A percentile compares a stretch with the other conserved stretches of the same genome.
Conservation (phyloP, 768 basidiomycete species). For the Fibroporia radiculosa region DNA sequence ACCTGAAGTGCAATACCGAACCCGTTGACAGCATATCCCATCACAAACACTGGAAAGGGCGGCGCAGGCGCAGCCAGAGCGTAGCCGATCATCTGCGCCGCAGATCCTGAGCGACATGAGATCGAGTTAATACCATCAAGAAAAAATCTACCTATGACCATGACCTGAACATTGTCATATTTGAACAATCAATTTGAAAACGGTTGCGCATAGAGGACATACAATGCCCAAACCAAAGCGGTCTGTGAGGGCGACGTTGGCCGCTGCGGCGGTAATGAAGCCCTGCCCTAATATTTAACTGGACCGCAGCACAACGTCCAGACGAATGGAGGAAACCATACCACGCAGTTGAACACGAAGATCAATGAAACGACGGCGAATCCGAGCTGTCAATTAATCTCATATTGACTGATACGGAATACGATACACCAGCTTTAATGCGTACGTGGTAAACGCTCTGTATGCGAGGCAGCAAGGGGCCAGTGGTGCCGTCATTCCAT, state of each 20-base stretch:
- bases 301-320: neutral
- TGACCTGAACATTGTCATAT: conserved; percentile 21
- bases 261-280: conserved; percentile 36
- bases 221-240: conserved; percentile 43
- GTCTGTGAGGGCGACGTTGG: conserved; percentile 41
- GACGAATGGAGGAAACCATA: conserved; percentile 15
- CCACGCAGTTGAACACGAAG: conserved; percentile 44
- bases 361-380: conserved; percentile 53
- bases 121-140: neutral
- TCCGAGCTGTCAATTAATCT: conserved; percentile 27
- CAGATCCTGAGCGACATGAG: conserved; percentile 32
- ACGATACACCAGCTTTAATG: neutral
- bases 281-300: conserved; percentile 24
- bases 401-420: neutral
- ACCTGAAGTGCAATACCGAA: conserved; percentile 43
- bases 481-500: conserved; percentile 73
- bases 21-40: conserved; percentile 40
- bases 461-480: conserved; percentile 68
- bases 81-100: conserved; percentile 47
- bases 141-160: conserved; percentile 27
- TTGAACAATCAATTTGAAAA: neutral
- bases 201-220: conserved; percentile 4
- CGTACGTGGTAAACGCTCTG: conserved; percentile 47
- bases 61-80: conserved; percentile 45
- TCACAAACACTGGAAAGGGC: conserved; percentile 57